A percentile compares a stretch with the other conserved stretches of the same genome.
Conservation (phyloP, 257 asterid genomes). For the Oldenlandia corymbosa region DNA sequence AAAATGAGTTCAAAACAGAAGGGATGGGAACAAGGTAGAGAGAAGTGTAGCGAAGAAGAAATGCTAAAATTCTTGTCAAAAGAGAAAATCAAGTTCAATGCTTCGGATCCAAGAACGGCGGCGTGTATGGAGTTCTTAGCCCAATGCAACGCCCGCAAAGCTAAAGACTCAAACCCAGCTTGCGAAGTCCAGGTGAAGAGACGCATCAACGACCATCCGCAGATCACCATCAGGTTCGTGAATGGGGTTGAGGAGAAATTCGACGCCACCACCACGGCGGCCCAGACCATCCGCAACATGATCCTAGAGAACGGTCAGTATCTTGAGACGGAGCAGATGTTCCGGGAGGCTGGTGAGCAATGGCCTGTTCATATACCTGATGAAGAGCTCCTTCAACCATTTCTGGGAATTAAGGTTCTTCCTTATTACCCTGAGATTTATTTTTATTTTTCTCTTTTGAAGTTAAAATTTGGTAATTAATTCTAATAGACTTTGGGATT, state of each 20-base stretch:
- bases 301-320: slow-evolving; percentile 78
- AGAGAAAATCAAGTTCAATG: slow-evolving; percentile 88
- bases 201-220: slow-evolving; percentile 79
- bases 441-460: not conserved
- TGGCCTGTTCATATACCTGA: slow-evolving; percentile 87
- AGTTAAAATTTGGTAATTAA: not conserved
- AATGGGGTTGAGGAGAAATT: slow-evolving; percentile 78
- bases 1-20: no score
- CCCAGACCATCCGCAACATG: slow-evolving; percentile 70
- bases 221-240: slow-evolving; percentile 81
- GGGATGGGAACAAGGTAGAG: no score
- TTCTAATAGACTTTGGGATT: not conserved
- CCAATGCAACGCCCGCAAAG: slow-evolving; percentile 85
- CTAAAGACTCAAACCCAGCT: slow-evolving; percentile 80
- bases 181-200: slow-evolving; percentile 91
- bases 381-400: slow-evolving; percentile 58
- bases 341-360: slow-evolving; percentile 83
- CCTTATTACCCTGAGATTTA: not conserved
- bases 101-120: slow-evolving; percentile 76
- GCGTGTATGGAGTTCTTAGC: slow-evolving; percentile 94
- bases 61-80: slow-evolving; percentile 92
- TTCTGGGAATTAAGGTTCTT: slow-evolving; percentile 64
- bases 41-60: slow-evolving; percentile 4
- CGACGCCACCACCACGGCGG: slow-evolving; percentile 79
- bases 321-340: slow-evolving; percentile 92